Evolutionary conservation across 371 early-diverging fungal genomes (phyloP).

Genomic region (Batrachochytrium dendrobatidis): DNA sequence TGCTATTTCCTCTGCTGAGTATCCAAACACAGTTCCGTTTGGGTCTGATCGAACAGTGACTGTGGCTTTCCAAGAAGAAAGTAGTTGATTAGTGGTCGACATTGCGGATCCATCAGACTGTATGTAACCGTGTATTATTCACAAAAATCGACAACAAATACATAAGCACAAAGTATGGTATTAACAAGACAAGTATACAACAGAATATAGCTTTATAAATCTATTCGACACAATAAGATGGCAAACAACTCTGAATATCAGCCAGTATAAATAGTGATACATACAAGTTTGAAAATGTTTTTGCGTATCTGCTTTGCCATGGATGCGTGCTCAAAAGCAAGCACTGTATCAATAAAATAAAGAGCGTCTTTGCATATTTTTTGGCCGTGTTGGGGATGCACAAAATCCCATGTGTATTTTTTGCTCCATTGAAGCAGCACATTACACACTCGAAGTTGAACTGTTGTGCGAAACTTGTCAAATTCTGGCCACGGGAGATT

Average conservation of each 20-base stretch:
- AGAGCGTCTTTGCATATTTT: conserved; percentile 8
- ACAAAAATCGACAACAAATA: too few species aligned
- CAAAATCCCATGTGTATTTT: conserved; percentile 22
- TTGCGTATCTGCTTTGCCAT: conserved; percentile 28
- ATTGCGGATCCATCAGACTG: neutral
- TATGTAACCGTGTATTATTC: too few species aligned
- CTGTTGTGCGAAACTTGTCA: conserved; percentile 21
- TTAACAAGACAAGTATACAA: too few species aligned
- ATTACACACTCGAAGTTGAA: conserved; percentile 32
- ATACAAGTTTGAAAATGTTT: conserved; percentile 22
- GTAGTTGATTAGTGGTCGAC: neutral
- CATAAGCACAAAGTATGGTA: too few species aligned
- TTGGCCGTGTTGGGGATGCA: conserved; percentile 12
- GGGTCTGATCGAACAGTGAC: conserved; percentile 1
- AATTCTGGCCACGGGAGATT: conserved; percentile 12
- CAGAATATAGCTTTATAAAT: too few species aligned
- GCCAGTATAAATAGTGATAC: neutral
- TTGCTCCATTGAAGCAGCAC: conserved; percentile 35
- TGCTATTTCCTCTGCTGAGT: conserved; percentile 42
- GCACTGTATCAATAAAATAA: conserved; percentile 21
- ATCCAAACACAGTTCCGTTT: conserved; percentile 7
- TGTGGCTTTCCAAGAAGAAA: neutral
- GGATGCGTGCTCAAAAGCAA: conserved; percentile 21
- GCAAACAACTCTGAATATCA: too few species aligned
- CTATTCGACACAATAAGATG: too few species aligned